These are phyloP conservation scores for Aureobasidium namibiae DNA, from an alignment of 2,329 filamentous ascomycete genomes.

Conservation along the genomic window DNA sequence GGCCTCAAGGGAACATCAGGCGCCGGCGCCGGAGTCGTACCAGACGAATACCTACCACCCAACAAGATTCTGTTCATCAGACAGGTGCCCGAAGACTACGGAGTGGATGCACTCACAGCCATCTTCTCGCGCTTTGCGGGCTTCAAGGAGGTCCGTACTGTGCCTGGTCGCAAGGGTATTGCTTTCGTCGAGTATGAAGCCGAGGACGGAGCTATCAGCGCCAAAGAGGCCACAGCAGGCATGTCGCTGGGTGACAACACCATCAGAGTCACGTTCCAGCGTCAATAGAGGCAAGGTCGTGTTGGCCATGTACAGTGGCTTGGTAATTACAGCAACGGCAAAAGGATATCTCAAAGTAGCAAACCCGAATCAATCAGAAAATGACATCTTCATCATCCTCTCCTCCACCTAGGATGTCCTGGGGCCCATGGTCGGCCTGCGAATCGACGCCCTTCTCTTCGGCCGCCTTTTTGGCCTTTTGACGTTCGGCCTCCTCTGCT, in stretches of 20 bases:
- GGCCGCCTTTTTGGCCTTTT: conserved; percentile 17
- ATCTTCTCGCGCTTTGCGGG: conserved; percentile 88
- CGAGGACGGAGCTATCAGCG: conserved; percentile 80
- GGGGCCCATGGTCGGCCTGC: conserved; percentile 16
- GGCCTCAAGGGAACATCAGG: conserved; percentile 65
- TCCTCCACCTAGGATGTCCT: conserved; percentile 29
- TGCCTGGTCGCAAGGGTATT: conserved; percentile 78
- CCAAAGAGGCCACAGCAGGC: conserved; percentile 86
- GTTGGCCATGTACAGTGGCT: not conserved
- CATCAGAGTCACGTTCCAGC: conserved; percentile 94
- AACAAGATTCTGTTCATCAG: conserved; percentile 96
- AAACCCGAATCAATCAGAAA: conserved; percentile 18
- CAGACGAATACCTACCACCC: conserved; percentile 95
- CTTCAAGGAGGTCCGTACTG: conserved; percentile 84
- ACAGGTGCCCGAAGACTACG: conserved; percentile 81
- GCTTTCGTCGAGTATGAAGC: conserved; percentile 95
- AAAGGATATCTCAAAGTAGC: conserved; percentile 14
- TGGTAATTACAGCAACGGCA: conserved; percentile 4
- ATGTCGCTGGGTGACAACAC: conserved; percentile 71
- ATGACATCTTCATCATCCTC: conserved; percentile 26
- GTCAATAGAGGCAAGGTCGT: conserved; percentile 49
- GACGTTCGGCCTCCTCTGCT: conserved; percentile 27
- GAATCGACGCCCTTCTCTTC: conserved; percentile 15
- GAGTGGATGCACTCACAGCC: conserved; percentile 66
- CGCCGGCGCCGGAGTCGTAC: conserved; percentile 63